Conservation (phyloP, 768 basidiomycete species). For the Heimioporus sp. region DNA sequence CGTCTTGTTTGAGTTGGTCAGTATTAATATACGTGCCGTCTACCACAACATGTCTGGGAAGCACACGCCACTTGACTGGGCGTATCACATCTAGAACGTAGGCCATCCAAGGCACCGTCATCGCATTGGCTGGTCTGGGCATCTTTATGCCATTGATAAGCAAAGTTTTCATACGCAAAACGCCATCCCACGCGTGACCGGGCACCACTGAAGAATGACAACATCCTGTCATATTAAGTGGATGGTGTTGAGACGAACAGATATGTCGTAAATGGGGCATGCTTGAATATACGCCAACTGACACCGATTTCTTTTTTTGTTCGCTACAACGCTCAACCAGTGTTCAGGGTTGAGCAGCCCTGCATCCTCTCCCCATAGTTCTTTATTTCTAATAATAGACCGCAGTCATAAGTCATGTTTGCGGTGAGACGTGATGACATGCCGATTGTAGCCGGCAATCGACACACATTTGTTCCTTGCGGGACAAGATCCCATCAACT, state of each 20-base stretch:
- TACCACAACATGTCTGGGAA: constrained; percentile 38
- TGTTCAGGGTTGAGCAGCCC: constrained; percentile 32
- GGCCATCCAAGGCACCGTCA: constrained; percentile 1
- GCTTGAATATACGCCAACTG: constrained; percentile 29
- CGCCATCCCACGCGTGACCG: constrained; percentile 28
- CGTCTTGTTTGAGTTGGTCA: constrained; percentile 38
- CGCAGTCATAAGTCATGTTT: no score
- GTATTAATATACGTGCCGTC: constrained; percentile 47
- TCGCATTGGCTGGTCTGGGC: constrained; percentile 6
- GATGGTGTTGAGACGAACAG: neutral
- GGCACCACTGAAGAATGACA: constrained; percentile 26
- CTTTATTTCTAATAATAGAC: neutral
- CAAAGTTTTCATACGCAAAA: no score
- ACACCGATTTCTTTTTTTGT: constrained; percentile 14
- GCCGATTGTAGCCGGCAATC: no score
- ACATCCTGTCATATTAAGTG: constrained; percentile 20
- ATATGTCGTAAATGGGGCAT: constrained; percentile 12
- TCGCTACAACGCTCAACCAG: constrained; percentile 20
- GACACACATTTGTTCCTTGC: no score
- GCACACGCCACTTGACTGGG: no score
- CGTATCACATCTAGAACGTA: no score
- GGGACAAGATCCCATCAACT: no score
- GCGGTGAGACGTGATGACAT: no score
- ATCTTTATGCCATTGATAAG: constrained; percentile 2
- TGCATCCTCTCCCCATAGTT: constrained; percentile 32